Evolutionary conservation across 73 alveolate genomes (phyloP), one percentile per base, ranked within the genome.

Genomic region (Diophrys sp.): DNA sequence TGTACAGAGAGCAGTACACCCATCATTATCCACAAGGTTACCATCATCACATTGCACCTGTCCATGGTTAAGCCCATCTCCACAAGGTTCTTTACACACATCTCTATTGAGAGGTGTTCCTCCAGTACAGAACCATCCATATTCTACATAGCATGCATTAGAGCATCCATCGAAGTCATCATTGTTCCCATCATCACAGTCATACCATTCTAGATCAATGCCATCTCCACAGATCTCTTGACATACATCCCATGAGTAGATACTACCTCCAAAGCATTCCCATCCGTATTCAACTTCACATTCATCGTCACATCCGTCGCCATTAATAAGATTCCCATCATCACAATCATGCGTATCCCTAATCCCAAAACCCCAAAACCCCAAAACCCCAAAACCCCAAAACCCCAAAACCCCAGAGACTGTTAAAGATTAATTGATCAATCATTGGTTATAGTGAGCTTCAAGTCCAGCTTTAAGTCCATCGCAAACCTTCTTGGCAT

Each of bases 221-320:
- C 87, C 91, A 71, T 84, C 91, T 29, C 91, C 91, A 54, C 91
- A 84, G 14, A 84, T 82, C 53, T 84, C 91, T 5, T 75, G 66
- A 67, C 91, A 84, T 14, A 27, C 57, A 27, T 74, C 82, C 1
- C 82, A 74, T 26, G 27, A 33, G 68, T 29, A 78, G 30, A 54
- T 33, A 31, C 73, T 77, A 0, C 84, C 87, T 23, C 74, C 82
- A 1, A 34, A 29, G 68, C 91, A 84, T 23, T 33, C 0, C 79
- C 70, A 77, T 1, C 87, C 87, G 0, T 23, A 26, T 31, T 84
- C 91, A 0, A 84, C 70, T 31, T 32, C 18, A 18, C 81, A 73
- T 11, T 11, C 5, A 29, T 73, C 29, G 26, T 44, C 28, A 33
- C 81, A 73, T 28, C 81, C 81, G 29, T 73, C 81, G 23, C 33